Base-by-base conservation (phyloP, 2,329 filamentous ascomycete genomes). In the Metarhizium brunneum region DNA sequence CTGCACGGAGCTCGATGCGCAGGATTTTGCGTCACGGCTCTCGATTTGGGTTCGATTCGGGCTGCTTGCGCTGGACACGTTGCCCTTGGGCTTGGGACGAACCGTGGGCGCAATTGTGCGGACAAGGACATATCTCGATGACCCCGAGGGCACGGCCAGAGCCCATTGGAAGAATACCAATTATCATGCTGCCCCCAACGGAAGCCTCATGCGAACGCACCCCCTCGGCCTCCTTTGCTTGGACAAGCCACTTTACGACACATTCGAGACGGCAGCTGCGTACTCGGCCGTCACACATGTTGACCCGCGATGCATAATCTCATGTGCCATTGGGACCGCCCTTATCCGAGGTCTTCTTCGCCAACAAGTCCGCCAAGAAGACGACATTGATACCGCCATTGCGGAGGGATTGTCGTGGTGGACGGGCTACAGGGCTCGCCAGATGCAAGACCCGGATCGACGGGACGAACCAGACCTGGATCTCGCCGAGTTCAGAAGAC, bases 121-220 rank as follows among this genome's bases (percentile, higher is more conserved):
- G 2, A 66, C 66, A 10, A 66, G 65, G 13, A 63, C 66, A 2
- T 81, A 73, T 54, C 64, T 73, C 0, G 60, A 65, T 0, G 64
- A 75, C 42, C 77, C 78, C 0, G 64, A 69, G 16, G 66, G 54
- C 0, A 69, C 65, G 5, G 75, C 78, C 2, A 66, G 70, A 2
- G 61, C 64, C 11, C 63, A 67, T 16, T 81, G 78, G 78, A 62
- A 69, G 16, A 68, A 68, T 3, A 65, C 67, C 1, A 66, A 66
- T 0, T 69, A 69, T 49, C 63, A 70, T 3, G 67, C 69, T 4
- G 78, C 78, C 0, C 74, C 78, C 0, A 81, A 81, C 54, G 78
- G 78, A 2, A 77, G 74, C 47, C 60, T 81, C 13, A 81, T 81
- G 78, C 63, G 78, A 8, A 80, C 76, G 8, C 76, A 80, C 55